Base-by-base conservation (phyloP, 2,329 filamentous ascomycete species). In the Sclerotinia borealis region DNA sequence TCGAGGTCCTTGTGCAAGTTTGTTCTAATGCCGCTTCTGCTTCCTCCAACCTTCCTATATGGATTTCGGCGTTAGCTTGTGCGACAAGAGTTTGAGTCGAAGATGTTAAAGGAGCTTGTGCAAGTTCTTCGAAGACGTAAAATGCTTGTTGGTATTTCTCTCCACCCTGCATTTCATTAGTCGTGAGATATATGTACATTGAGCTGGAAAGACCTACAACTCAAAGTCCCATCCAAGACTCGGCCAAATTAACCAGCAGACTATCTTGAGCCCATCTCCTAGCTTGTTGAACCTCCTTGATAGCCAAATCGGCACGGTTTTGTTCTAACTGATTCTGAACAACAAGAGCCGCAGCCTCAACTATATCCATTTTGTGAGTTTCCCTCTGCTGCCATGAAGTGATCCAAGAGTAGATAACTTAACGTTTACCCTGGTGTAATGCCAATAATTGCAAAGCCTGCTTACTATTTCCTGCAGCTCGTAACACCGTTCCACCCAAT, bases 51-150 rank as follows among this genome's bases (percentile, higher is more conserved):
- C 95, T 86, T 58, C 92, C 93, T 34, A 98, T 86, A 74, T 98
- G 95, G 60, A 98, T 79, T 77, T 99, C 93, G 29, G 91, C 89
- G 31, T 98, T 86, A 31, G 93, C 93, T 79, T 98, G 95, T 25
- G 91, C 88, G 65, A 96, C 86, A 62, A 97, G 84, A 22, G 86
- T 89, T 69, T 87, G 82, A 59, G 88, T 82, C 19, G 91, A 91
- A 55, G 91, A 87, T 22, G 91, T 92, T 37, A 90, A 87, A 2
- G 92, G 89, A 34, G 91, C 88, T 74, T 96, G 91, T 5, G 95
- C 93, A 55, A 98, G 85, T 77, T 99, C 95, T 78, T 98, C 93
- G 73, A 92, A 98, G 66, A 98, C 93, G 81, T 99, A 98, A 78
- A 96, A 98, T 22, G 93, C 89, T 74, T 95, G 91, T 74, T 98